Evolutionary conservation across 495 filamentous ascomycete genomes (phyloP).

Genomic region (Penicillium goetzii): DNA sequence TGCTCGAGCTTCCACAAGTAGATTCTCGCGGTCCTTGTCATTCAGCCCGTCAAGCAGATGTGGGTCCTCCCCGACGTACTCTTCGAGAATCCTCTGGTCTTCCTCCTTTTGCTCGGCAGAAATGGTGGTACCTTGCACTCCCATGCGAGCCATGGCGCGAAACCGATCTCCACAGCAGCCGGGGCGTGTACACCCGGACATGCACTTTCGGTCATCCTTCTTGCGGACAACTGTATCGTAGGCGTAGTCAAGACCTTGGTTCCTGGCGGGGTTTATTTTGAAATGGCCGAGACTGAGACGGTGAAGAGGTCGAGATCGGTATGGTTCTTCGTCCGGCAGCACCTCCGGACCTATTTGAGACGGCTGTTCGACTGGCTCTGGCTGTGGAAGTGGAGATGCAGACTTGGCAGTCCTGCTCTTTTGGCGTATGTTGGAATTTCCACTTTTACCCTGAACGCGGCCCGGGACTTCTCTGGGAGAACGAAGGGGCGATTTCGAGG

Average conservation of each 20-base stretch:
- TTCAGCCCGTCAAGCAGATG: slow-evolving; percentile 48
- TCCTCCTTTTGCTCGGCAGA: slow-evolving; percentile 40
- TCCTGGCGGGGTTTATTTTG: slow-evolving; percentile 77
- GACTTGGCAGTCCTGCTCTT: neutral
- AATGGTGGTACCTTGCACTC: slow-evolving; percentile 28
- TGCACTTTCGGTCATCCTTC: slow-evolving; percentile 70
- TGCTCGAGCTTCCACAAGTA: slow-evolving; percentile 70
- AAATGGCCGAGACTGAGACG: slow-evolving; percentile 69
- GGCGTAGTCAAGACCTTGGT: slow-evolving; percentile 73
- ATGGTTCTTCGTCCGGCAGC: slow-evolving; percentile 43
- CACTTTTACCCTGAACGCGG: neutral
- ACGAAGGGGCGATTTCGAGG: slow-evolving; percentile 33
- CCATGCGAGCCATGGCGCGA: slow-evolving; percentile 61
- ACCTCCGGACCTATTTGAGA: slow-evolving; percentile 19
- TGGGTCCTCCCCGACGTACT: slow-evolving; percentile 65
- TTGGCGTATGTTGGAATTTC: neutral
- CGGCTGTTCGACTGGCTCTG: neutral
- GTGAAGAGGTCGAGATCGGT: slow-evolving; percentile 56
- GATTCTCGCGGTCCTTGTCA: slow-evolving; percentile 52
- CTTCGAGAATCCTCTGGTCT: slow-evolving; percentile 62
- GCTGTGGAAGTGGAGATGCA: neutral
- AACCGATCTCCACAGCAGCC: slow-evolving; percentile 79
- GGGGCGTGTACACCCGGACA: slow-evolving; percentile 76
- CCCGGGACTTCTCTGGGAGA: neutral
- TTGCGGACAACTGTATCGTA: slow-evolving; percentile 76